phyloP scores from a whole-genome alignment of 1,284 basidiomycete species.

The Taiwanofungus camphoratus region DNA sequence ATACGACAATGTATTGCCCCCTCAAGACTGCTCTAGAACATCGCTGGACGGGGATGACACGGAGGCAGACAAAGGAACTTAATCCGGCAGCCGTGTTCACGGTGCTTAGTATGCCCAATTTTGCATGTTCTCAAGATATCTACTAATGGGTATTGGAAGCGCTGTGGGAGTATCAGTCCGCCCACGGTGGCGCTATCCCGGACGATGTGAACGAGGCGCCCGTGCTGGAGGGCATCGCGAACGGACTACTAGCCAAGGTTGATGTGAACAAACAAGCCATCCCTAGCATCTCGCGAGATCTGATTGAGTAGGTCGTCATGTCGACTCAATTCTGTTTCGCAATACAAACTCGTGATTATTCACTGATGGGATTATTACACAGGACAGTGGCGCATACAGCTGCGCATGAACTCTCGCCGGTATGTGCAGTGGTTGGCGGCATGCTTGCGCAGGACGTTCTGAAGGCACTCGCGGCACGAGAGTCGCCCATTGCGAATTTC shows the following conservation, averaged over 20 bases:
- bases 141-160: conserved; percentile 45
- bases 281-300: conserved; percentile 43
- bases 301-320: conserved; percentile 44
- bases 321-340: conserved; percentile 1
- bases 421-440: conserved; percentile 91
- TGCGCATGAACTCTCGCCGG: conserved; percentile 80
- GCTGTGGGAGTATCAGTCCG: conserved; percentile 77
- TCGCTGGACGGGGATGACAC: conserved; percentile 65
- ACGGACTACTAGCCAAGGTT: conserved; percentile 52
- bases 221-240: conserved; percentile 60
- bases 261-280: conserved; percentile 69
- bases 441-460: conserved; percentile 93
- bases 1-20: conserved; percentile 60
- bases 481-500: conserved; percentile 90
- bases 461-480: conserved; percentile 84
- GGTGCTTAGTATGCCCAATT: conserved; percentile 79
- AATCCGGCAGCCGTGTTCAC: conserved; percentile 69
- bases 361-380: conserved; percentile 2
- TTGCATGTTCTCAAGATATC: no score
- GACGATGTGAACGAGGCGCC: conserved; percentile 38
- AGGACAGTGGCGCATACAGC: conserved; percentile 68
- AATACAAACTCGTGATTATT: conserved; percentile 8
- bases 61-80: conserved; percentile 72
- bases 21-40: conserved; percentile 61
- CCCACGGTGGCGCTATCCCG: conserved; percentile 55